Evolutionary conservation across 495 filamentous ascomycete species (phyloP).

Genomic region (Trichoderma orchidacearum): DNA sequence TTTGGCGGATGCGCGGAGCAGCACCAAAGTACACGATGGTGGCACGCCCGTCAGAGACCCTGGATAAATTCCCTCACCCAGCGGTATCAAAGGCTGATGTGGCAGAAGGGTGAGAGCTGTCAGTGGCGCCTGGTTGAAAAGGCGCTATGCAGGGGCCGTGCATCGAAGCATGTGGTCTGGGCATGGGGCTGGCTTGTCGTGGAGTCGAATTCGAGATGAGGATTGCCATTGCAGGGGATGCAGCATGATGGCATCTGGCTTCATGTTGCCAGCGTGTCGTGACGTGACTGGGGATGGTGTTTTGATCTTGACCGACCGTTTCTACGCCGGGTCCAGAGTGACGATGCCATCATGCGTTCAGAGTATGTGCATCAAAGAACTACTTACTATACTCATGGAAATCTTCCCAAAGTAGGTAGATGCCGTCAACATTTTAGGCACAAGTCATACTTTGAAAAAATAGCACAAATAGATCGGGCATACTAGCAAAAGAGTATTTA

Average conservation of each 20-base stretch:
- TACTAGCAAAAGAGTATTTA: too few species aligned
- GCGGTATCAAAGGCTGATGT: too few species aligned
- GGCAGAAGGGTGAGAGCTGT: too few species aligned
- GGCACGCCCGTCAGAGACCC: not conserved
- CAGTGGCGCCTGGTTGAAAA: not conserved
- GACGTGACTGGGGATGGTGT: not conserved
- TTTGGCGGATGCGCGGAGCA: not conserved
- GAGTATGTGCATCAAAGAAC: too few species aligned
- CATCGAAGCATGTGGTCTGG: not conserved
- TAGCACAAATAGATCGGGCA: too few species aligned
- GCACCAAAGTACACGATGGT: not conserved
- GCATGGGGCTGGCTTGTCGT: not conserved
- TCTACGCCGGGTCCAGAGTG: too few species aligned
- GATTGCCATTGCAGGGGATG: not conserved
- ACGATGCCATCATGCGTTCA: too few species aligned
- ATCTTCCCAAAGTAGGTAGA: too few species aligned
- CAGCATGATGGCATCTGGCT: not conserved
- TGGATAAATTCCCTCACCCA: not conserved
- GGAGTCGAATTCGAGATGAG: not conserved
- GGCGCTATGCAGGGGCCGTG: not conserved
- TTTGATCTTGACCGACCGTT: not conserved
- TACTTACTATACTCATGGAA: too few species aligned
- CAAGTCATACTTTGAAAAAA: too few species aligned
- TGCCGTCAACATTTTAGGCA: too few species aligned
- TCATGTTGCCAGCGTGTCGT: not conserved